A percentile compares a stretch with the other conserved stretches of the same genome.
These are phyloP conservation scores for Thielaviopsis euricoi DNA, from an alignment of 2,329 filamentous ascomycete species.

Conservation along the genomic window DNA sequence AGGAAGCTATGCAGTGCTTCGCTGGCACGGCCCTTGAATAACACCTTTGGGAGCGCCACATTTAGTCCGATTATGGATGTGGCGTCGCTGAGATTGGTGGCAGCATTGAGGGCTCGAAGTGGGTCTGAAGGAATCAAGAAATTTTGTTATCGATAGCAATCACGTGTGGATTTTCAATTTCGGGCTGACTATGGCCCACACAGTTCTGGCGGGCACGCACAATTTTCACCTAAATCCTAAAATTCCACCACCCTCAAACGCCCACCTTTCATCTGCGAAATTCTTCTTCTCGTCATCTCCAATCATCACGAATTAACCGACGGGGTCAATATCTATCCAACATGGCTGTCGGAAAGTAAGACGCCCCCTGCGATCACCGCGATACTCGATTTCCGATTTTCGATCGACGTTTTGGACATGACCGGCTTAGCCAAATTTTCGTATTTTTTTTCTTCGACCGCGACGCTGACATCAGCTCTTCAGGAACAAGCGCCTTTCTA, in stretches of 20 bases:
- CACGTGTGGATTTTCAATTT: constrained; percentile 6
- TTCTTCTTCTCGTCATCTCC: constrained; percentile 12
- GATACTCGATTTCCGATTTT: background rate
- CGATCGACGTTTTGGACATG: background rate
- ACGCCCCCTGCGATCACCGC: constrained; percentile 9
- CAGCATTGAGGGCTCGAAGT: constrained; percentile 4
- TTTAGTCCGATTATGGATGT: constrained; percentile 19
- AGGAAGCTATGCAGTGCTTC: background rate
- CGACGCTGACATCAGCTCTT: constrained; percentile 14
- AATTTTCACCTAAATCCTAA: constrained; percentile 11
- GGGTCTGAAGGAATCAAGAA: background rate
- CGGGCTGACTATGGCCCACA: constrained; percentile 11
- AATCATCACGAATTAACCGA: constrained; percentile 26
- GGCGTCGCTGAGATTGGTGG: constrained; percentile 27
- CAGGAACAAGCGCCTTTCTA: constrained; percentile 99
- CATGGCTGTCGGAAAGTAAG: constrained; percentile 47
- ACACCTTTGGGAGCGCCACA: background rate
- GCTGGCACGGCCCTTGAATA: background rate
- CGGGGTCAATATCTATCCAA: constrained; percentile 33
- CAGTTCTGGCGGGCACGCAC: constrained; percentile 9
- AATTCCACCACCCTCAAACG: constrained; percentile 12
- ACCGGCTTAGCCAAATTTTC: background rate
- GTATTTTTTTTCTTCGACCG: background rate
- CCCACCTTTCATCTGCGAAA: constrained; percentile 9
- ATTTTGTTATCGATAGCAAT: constrained; percentile 8